phyloP scores from a whole-genome alignment of 768 basidiomycete species.

The Amanita rubescens region DNA sequence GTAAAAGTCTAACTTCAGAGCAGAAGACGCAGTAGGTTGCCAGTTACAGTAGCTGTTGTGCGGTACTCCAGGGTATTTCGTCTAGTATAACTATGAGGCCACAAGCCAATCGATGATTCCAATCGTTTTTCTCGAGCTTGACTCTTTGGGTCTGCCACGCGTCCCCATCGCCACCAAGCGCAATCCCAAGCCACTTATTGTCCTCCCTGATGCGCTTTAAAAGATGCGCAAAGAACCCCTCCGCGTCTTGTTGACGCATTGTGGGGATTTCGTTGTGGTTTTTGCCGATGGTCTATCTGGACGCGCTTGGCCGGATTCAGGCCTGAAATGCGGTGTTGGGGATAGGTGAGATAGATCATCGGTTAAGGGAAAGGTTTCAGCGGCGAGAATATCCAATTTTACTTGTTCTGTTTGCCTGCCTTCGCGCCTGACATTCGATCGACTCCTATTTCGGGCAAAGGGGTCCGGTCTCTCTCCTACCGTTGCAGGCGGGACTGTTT shows the following conservation, averaged over 20 bases:
- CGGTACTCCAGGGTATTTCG: no score
- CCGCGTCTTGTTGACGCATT: conserved; percentile 95
- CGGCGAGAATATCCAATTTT: not conserved
- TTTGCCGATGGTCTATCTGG: conserved; percentile 87
- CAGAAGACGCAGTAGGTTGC: no score
- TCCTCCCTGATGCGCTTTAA: conserved; percentile 63
- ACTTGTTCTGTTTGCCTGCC: not conserved
- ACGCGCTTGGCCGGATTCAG: conserved; percentile 73
- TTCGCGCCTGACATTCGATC: no score
- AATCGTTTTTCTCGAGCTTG: no score
- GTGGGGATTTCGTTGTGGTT: conserved; percentile 93
- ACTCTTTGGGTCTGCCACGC: no score
- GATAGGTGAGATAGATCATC: conserved; percentile 22
- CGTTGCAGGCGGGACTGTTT: no score
- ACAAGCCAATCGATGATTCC: no score
- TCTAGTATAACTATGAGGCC: no score
- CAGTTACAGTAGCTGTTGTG: no score
- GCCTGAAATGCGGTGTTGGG: conserved; percentile 55
- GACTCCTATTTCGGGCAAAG: no score
- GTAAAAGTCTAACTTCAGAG: no score
- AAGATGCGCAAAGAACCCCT: conserved; percentile 87
- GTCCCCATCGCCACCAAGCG: conserved; percentile 30
- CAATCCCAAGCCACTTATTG: conserved; percentile 28
- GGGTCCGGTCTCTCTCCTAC: no score
- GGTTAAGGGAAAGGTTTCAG: conserved; percentile 1